Base-by-base conservation (phyloP, 2,329 filamentous ascomycete species). In the Microdochium trichocladiopsis region DNA sequence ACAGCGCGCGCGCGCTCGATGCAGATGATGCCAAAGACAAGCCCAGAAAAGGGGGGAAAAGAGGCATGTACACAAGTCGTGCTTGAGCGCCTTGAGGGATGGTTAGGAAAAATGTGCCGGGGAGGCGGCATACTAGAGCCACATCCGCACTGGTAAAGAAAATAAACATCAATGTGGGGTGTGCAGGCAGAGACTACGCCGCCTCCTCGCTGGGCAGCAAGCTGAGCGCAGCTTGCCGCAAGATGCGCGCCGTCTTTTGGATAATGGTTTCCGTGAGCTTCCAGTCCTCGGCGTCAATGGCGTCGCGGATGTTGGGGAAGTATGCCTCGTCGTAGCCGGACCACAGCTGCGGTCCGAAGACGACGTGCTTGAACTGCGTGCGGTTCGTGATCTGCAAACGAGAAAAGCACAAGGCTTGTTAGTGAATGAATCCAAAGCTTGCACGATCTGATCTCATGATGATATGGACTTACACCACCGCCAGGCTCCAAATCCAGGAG, bases 281-380 rank as follows among this genome's bases (percentile, higher is more conserved):
- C 87, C 87, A 92, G 60, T 95, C 82, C 24, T 80, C 79, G 3
- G 76, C 79, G 56, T 88, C 82, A 41, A 96, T 75, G 9, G 87
- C 84, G 62, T 96, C 92, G 52, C 90, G 79, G 52, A 96, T 87
- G n/a, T 86, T 86, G 0, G 93, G 93, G 71, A 95, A 95, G 56
- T 82, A 82, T 0, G 80, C 80, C 52, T 80, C 79, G 28, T 87
- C 80, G 58, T 86, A 80, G 36, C 79, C 82, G 31, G 84, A 85
- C 86, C 90, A 92, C 2, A 82, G 74, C 62, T 90, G 82, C 1
- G 94, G 94, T 2, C 88, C 93, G 65, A 92, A 95, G 52, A 99
- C 73, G 63, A 95, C 80, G 69, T 96, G 94, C 69, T 95, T 96
- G 77, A 91, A 99, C 70, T 97, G 94, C 4, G 88, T 88, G 57